Percentiles rank a stretch among this genome's conserved stretches.
Evolutionary conservation across 257 asterid genomes (phyloP).

Genomic region (Lycium ferocissimum): DNA sequence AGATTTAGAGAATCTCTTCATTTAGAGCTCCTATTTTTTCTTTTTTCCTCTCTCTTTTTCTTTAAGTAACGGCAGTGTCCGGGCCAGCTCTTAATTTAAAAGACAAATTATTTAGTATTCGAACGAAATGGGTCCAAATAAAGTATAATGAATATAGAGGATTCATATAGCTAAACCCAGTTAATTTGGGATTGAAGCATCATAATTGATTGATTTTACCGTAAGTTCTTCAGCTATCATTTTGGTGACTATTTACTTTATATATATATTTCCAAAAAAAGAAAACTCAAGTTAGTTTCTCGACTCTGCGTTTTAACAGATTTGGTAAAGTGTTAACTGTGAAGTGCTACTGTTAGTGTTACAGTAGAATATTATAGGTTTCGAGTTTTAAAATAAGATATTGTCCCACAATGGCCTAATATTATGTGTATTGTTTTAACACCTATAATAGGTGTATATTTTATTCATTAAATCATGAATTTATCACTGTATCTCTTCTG

Average conservation of each 20-base stretch:
- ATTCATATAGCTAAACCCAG: neutral
- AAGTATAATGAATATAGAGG: neutral
- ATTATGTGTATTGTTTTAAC: neutral
- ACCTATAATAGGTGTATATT: neutral
- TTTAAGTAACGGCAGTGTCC: neutral
- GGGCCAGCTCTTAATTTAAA: neutral
- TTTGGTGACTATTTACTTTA: neutral
- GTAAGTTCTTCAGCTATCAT: neutral
- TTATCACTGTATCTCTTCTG: neutral
- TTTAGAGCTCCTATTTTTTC: neutral
- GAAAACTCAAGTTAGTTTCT: neutral
- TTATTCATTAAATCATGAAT: neutral
- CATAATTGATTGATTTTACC: neutral
- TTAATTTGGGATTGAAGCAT: neutral
- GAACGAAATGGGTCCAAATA: slow-evolving; percentile 1
- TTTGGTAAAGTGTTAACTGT: neutral
- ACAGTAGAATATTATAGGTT: neutral
- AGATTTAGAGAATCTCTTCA: slow-evolving; percentile 11
- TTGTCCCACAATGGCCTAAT: neutral
- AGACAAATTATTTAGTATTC: neutral
- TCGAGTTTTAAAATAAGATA: neutral
- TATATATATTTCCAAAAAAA: neutral
- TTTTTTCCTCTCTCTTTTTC: neutral
- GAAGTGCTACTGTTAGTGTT: neutral
- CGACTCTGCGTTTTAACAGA: neutral